phyloP scores from a whole-genome alignment of 768 basidiomycete genomes.

The Gymnopilus junonius region DNA sequence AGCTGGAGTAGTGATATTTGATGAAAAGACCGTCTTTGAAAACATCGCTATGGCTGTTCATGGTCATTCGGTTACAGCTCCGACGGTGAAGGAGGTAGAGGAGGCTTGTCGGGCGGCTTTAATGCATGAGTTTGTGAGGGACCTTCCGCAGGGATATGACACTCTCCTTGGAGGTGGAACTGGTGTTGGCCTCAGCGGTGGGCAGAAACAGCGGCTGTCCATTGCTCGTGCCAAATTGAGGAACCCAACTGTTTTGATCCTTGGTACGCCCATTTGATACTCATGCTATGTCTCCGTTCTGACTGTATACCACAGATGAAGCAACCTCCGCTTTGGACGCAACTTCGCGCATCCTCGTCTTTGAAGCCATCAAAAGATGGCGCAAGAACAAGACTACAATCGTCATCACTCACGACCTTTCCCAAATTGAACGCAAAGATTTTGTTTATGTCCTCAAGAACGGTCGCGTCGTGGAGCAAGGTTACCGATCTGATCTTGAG shows the following conservation, averaged over 20 bases:
- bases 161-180: slow-evolving; percentile 62
- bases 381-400: slow-evolving; percentile 83
- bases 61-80: not conserved
- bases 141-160: slow-evolving; percentile 86
- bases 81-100: slow-evolving; percentile 60
- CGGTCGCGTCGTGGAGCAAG: slow-evolving; percentile 84
- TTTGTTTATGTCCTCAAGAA: slow-evolving; percentile 93
- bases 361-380: slow-evolving; percentile 71
- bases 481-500: slow-evolving; percentile 83
- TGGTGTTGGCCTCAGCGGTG: slow-evolving; percentile 84
- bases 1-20: slow-evolving; percentile 60
- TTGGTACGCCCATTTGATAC: slow-evolving; percentile 70
- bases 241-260: slow-evolving; percentile 87
- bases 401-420: slow-evolving; percentile 95
- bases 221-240: slow-evolving; percentile 86
- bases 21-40: slow-evolving; percentile 80
- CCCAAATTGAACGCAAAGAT: slow-evolving; percentile 73
- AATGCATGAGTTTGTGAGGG: slow-evolving; percentile 85
- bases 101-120: slow-evolving; percentile 85
- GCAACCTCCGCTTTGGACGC: slow-evolving; percentile 86
- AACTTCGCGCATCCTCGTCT: slow-evolving; percentile 85
- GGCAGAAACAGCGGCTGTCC: slow-evolving; percentile 89
- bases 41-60: slow-evolving; percentile 46
- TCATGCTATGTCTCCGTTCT: no score
- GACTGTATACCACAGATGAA: slow-evolving; percentile 77